These are phyloP conservation scores for Lachancea mirantina DNA, from an alignment of 805 yeast species.

Conservation along the genomic window DNA sequence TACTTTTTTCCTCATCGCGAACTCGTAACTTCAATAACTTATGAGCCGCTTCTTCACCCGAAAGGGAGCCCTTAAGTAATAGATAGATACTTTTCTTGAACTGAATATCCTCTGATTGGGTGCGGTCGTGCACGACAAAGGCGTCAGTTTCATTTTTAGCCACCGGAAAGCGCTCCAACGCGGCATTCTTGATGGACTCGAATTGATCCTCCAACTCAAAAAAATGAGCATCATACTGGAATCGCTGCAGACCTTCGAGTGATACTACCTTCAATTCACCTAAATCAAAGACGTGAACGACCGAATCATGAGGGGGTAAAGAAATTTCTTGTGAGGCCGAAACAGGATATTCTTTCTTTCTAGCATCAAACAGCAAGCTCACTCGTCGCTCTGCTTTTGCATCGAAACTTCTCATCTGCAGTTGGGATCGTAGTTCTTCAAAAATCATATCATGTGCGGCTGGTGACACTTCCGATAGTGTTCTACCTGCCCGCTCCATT, in stretches of 20 bases:
- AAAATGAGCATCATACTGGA: conserved; percentile 12
- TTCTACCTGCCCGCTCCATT: conserved; percentile 46
- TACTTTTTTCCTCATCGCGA: conserved; percentile 37
- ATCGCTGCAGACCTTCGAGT: conserved; percentile 5
- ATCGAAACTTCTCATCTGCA: conserved; percentile 47
- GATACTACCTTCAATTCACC: conserved; percentile 3
- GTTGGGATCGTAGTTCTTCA: conserved; percentile 52
- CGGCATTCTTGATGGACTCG: conserved; percentile 9
- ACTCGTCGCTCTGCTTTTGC: conserved; percentile 40
- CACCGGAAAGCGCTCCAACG: too few relatives aligned
- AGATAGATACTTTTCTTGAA: conserved; percentile 73
- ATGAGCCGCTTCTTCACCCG: conserved; percentile 89
- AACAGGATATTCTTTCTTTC: conserved; percentile 39
- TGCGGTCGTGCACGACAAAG: conserved; percentile 66
- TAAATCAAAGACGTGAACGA: conserved; percentile 13
- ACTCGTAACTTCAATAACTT: conserved; percentile 54
- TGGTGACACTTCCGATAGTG: conserved; percentile 37
- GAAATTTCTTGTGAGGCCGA: background rate
- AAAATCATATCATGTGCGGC: conserved; percentile 44
- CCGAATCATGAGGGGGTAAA: conserved; percentile 30
- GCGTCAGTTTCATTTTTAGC: too few relatives aligned
- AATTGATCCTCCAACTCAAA: conserved; percentile 10
- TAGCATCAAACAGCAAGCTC: conserved; percentile 44
- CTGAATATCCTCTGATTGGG: conserved; percentile 54
- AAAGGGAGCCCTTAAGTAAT: conserved; percentile 81